These are phyloP conservation scores for Lactarius tabidus DNA, from an alignment of 768 basidiomycete species.

Conservation along the genomic window DNA sequence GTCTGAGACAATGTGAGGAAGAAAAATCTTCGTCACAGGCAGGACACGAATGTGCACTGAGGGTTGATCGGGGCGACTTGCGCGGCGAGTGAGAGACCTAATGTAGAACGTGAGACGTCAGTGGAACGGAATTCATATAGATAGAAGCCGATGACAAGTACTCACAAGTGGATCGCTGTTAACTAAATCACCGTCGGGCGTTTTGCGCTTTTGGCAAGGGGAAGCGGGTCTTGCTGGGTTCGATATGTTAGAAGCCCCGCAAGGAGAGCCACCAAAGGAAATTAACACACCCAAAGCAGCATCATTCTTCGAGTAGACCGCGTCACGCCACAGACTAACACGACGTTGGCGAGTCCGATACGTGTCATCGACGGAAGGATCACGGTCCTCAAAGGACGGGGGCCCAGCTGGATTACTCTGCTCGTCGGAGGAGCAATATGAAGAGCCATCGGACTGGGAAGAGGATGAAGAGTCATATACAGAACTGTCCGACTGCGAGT, in stretches of 20 bases:
- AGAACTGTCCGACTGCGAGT: slow-evolving; percentile 22
- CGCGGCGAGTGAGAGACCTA: slow-evolving; percentile 20
- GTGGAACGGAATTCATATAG: slow-evolving; percentile 12
- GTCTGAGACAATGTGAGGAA: slow-evolving; percentile 53
- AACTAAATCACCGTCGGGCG: slow-evolving; percentile 19
- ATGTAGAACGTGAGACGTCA: slow-evolving; percentile 4
- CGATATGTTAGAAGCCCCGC: slow-evolving; percentile 3
- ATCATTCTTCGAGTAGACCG: slow-evolving; percentile 41
- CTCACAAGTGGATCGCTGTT: slow-evolving; percentile 14
- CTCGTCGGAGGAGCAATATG: slow-evolving; percentile 69
- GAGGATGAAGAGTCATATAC: slow-evolving; percentile 44
- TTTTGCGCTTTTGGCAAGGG: slow-evolving; percentile 25
- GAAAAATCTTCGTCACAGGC: slow-evolving; percentile 70
- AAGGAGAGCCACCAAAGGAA: background rate
- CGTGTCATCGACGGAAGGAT: slow-evolving; percentile 43
- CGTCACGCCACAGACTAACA: slow-evolving; percentile 67
- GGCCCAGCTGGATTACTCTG: slow-evolving; percentile 25
- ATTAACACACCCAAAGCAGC: slow-evolving; percentile 11
- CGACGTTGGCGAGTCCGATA: slow-evolving; percentile 56
- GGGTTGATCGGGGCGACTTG: slow-evolving; percentile 23
- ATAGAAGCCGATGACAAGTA: slow-evolving; percentile 1
- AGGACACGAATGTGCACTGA: slow-evolving; percentile 55
- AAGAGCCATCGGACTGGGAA: slow-evolving; percentile 46
- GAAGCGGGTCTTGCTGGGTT: slow-evolving; percentile 10
- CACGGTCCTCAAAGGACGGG: slow-evolving; percentile 15